Percentiles rank a stretch among this genome's conserved stretches.
phyloP scores from a whole-genome alignment of 1,284 basidiomycete species.

The Papiliotrema terrestris region DNA sequence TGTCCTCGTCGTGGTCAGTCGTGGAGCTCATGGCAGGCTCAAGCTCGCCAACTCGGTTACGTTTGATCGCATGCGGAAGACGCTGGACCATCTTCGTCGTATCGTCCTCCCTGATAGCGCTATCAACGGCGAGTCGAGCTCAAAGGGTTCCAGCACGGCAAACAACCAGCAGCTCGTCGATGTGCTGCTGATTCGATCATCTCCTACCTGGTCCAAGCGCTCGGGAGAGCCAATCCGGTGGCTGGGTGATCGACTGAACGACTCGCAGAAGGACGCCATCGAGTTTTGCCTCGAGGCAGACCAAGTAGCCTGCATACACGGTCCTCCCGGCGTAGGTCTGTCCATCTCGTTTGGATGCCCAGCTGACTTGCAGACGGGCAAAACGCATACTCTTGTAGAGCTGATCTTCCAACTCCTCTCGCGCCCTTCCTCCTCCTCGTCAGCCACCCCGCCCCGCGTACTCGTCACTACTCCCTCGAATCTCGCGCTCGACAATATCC shows the following conservation, averaged over 20 bases:
- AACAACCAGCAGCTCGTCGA: slow-evolving; percentile 53
- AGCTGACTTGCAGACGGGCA: slow-evolving; percentile 60
- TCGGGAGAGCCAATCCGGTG: slow-evolving; percentile 54
- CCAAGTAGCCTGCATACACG: slow-evolving; percentile 90
- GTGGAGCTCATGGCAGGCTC: slow-evolving; percentile 49
- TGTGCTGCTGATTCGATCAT: slow-evolving; percentile 62
- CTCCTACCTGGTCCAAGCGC: slow-evolving; percentile 27
- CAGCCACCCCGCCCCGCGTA: slow-evolving; percentile 51
- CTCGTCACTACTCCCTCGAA: slow-evolving; percentile 52
- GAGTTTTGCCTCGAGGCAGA: slow-evolving; percentile 46
- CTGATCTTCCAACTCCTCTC: slow-evolving; percentile 76
- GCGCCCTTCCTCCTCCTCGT: slow-evolving; percentile 19
- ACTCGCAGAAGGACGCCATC: slow-evolving; percentile 74
- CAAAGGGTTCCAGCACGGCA: slow-evolving; percentile 1
- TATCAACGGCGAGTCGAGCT: neutral
- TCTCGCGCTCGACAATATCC: slow-evolving; percentile 66
- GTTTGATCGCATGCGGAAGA: slow-evolving; percentile 83
- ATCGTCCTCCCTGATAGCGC: slow-evolving; percentile 28
- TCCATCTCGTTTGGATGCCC: neutral
- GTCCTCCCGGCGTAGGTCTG: slow-evolving; percentile 72
- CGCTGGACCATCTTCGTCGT: slow-evolving; percentile 63
- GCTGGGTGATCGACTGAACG: slow-evolving; percentile 73
- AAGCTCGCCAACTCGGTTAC: slow-evolving; percentile 90
- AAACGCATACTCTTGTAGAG: slow-evolving; percentile 88
- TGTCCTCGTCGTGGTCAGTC: neutral